These are phyloP conservation scores for Hippophae tibetana DNA, from an alignment of 306 rosid species.

Conservation along the genomic window DNA sequence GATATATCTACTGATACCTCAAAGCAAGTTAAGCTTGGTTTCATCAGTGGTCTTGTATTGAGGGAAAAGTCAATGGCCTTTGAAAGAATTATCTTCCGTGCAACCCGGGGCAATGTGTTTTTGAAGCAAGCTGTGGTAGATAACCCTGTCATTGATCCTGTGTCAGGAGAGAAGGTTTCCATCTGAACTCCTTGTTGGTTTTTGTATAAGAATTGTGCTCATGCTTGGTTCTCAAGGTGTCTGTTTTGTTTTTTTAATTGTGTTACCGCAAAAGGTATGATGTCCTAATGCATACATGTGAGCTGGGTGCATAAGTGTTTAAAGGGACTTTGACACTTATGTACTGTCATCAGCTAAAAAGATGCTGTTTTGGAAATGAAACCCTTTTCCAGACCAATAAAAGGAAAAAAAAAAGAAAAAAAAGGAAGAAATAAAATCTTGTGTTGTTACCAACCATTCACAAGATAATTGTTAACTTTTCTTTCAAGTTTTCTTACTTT, in stretches of 20 bases:
- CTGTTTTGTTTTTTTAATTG: not conserved
- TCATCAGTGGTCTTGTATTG: slow-evolving; percentile 63
- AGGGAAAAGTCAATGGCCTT: slow-evolving; percentile 63
- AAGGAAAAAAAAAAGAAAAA: too few relatives aligned
- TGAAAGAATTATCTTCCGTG: slow-evolving; percentile 68
- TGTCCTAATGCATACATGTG: too few relatives aligned
- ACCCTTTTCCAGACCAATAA: too few relatives aligned
- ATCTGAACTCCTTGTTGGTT: slow-evolving; percentile 11
- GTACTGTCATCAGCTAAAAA: too few relatives aligned
- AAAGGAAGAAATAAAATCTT: too few relatives aligned
- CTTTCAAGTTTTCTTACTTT: too few relatives aligned
- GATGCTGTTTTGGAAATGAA: too few relatives aligned
- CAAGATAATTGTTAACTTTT: too few relatives aligned
- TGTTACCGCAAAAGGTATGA: too few relatives aligned
- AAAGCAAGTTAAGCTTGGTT: slow-evolving; percentile 68
- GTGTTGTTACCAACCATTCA: too few relatives aligned
- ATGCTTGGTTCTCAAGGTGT: not conserved
- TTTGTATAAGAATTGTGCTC: not conserved
- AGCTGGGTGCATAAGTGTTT: too few relatives aligned
- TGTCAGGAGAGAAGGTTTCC: slow-evolving; percentile 66
- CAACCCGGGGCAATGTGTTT: slow-evolving; percentile 80
- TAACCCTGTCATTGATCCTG: slow-evolving; percentile 57
- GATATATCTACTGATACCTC: slow-evolving; percentile 38
- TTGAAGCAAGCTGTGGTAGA: slow-evolving; percentile 56
- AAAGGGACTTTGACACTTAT: too few relatives aligned